A percentile compares a stretch with the other conserved stretches of the same genome.
phyloP scores from a whole-genome alignment of 1,284 basidiomycete genomes.

The Heterobasidion occidentale region DNA sequence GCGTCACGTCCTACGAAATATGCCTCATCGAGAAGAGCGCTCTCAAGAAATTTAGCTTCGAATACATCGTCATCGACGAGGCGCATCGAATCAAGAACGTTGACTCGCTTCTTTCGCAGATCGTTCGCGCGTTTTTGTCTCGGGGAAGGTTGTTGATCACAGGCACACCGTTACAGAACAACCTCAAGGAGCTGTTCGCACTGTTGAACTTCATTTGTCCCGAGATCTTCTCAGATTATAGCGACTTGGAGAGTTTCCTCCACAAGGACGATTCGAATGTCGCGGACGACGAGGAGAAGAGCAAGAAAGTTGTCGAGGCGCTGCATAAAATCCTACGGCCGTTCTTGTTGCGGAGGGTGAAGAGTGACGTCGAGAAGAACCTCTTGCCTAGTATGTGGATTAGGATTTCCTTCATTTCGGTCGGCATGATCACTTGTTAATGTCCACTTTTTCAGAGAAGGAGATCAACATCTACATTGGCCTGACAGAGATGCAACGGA shows the following conservation, averaged over 20 bases:
- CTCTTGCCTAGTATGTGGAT: constrained; percentile 73
- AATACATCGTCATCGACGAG: constrained; percentile 99
- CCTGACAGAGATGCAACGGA: constrained; percentile 96
- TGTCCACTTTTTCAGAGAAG: constrained; percentile 60
- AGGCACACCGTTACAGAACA: constrained; percentile 97
- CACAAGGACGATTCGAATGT: constrained; percentile 72
- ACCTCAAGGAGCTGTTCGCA: constrained; percentile 94
- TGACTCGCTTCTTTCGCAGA: constrained; percentile 93
- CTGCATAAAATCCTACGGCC: constrained; percentile 96
- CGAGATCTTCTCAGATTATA: constrained; percentile 73
- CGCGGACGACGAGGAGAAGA: constrained; percentile 81
- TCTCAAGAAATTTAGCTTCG: constrained; percentile 93
- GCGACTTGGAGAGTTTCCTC: constrained; percentile 68
- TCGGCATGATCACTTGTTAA: constrained; percentile 1
- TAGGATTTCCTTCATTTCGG: background rate
- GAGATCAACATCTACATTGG: constrained; percentile 99
- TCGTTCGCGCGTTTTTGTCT: constrained; percentile 87
- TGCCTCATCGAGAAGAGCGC: constrained; percentile 91
- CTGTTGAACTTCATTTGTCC: constrained; percentile 93
- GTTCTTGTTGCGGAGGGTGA: constrained; percentile 92
- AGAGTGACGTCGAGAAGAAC: constrained; percentile 96
- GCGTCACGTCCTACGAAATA: constrained; percentile 97
- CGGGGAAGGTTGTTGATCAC: constrained; percentile 92
- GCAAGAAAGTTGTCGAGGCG: constrained; percentile 92
- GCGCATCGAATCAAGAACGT: constrained; percentile 99